These are phyloP conservation scores for Oemleria cerasiformis DNA, from an alignment of 306 rosid species.

Conservation along the genomic window DNA sequence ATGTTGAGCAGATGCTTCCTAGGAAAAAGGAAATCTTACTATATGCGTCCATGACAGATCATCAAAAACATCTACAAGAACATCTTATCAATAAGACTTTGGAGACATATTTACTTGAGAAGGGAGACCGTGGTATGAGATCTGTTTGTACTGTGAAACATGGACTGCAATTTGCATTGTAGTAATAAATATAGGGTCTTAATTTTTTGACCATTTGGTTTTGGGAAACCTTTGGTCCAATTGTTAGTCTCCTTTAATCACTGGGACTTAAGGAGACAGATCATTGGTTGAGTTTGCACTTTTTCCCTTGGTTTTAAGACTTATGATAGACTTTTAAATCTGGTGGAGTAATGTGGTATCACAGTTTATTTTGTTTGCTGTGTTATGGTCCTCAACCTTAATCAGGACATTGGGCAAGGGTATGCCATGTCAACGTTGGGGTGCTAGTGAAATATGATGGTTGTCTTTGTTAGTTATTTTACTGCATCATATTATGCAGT, in stretches of 20 bases:
- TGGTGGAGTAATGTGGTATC: neutral
- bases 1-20: constrained; percentile 87
- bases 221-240: neutral
- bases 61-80: constrained; percentile 78
- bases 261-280: neutral
- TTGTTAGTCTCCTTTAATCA: neutral
- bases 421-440: neutral
- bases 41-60: constrained; percentile 82
- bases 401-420: neutral
- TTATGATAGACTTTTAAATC: neutral
- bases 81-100: constrained; percentile 69
- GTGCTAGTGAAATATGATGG: neutral
- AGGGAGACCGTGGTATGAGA: constrained; percentile 37
- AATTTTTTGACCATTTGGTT: neutral
- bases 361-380: neutral
- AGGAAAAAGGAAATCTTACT: constrained; percentile 86
- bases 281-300: neutral
- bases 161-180: neutral
- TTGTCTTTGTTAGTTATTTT: neutral
- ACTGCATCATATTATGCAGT: neutral
- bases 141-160: neutral
- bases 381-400: neutral
- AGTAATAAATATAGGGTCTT: neutral
- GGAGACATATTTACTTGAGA: constrained; percentile 43
- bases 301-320: neutral